Evolutionary conservation across 495 filamentous ascomycete species (phyloP), one percentile per base, ranked within the genome.

Genomic region (Talaromyces adpressus): DNA sequence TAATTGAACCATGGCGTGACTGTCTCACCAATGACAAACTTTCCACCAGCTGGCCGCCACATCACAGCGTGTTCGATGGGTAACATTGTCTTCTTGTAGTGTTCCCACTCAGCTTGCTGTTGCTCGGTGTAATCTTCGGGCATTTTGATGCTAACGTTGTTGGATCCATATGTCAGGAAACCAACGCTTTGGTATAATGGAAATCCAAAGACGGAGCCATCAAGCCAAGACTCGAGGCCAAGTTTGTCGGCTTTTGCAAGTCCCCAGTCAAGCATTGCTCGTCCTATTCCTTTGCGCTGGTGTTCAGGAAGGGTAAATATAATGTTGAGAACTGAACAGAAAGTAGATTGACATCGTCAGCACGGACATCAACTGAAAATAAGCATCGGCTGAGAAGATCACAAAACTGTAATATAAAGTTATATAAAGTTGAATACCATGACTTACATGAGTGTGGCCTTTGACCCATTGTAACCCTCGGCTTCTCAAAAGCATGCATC

Each of bases 251-350:
- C 70, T 53, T 72, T 73, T 16, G 52, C 47, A 14, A 68, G 72
- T 1, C 72, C 72, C 73, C 71, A 75, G 14, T 67, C 32, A 32
- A 73, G 65, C 8, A 76, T 66, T 51, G 69, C 59, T 20, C 71
- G 65, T 4, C 67, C 74, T 14, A 71, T 65, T 1, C 73, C 68
- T 18, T 62, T 66, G 12, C 69, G 61, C 11, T 64, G 66, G 52
- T 68, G 54, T 61, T 70, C 59, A 23, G 59, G 59, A 16, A 61
- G 22, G n/a, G 59, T 61, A 22, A 69, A 68, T 14, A 71, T 59
- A 56, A 68, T 67, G 52, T 69, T 67, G 14, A 72, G 62, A 41
- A 67, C 72, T 76, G 30, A 25, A 34, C 2, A 53, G 25, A 11
- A n/a, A 53, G 11, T 4, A 53, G 23, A 53, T 49, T 14, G 20